These are phyloP conservation scores for Colletotrichum sp. DNA, from an alignment of 2,329 filamentous ascomycete genomes.

Conservation along the genomic window DNA sequence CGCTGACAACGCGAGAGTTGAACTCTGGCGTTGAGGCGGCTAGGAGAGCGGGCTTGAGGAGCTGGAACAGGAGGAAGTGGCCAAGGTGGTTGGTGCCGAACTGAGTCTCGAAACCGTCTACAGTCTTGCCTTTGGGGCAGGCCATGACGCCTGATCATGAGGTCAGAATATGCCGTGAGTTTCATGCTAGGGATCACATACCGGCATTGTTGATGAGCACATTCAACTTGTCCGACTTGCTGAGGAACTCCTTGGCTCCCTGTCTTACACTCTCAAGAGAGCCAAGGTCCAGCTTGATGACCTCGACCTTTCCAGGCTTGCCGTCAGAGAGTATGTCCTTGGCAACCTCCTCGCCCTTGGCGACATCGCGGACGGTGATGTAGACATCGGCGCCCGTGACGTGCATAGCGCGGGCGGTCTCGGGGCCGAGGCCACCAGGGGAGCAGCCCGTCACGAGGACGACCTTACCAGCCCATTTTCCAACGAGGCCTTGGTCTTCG, in stretches of 20 bases:
- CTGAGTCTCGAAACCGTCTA: slow-evolving; percentile 39
- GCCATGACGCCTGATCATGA: background rate
- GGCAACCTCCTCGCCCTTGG: slow-evolving; percentile 12
- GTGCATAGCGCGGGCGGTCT: slow-evolving; percentile 36
- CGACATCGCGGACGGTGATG: slow-evolving; percentile 9
- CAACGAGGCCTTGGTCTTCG: slow-evolving; percentile 20
- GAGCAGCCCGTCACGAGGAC: slow-evolving; percentile 40
- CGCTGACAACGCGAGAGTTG: slow-evolving; percentile 50
- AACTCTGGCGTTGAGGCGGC: slow-evolving; percentile 9
- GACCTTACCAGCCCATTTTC: slow-evolving; percentile 15
- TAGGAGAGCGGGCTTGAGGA: slow-evolving; percentile 17
- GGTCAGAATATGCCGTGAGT: background rate
- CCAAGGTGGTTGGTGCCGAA: slow-evolving; percentile 59
- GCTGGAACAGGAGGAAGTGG: slow-evolving; percentile 52
- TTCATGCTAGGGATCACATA: background rate
- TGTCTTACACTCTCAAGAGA: slow-evolving; percentile 33
- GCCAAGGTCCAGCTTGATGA: slow-evolving; percentile 36
- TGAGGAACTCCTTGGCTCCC: slow-evolving; percentile 25
- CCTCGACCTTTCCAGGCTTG: slow-evolving; percentile 28
- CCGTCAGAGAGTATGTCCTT: slow-evolving; percentile 17
- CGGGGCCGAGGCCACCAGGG: slow-evolving; percentile 44
- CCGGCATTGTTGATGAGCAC: slow-evolving; percentile 30
- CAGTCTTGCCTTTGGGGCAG: slow-evolving; percentile 21
- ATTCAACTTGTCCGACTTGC: slow-evolving; percentile 19
- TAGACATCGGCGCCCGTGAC: slow-evolving; percentile 18